Evolutionary conservation across 169 alveolate species (phyloP), one percentile per base, ranked within the genome.

Genomic region (Cryptosporidium felis): DNA sequence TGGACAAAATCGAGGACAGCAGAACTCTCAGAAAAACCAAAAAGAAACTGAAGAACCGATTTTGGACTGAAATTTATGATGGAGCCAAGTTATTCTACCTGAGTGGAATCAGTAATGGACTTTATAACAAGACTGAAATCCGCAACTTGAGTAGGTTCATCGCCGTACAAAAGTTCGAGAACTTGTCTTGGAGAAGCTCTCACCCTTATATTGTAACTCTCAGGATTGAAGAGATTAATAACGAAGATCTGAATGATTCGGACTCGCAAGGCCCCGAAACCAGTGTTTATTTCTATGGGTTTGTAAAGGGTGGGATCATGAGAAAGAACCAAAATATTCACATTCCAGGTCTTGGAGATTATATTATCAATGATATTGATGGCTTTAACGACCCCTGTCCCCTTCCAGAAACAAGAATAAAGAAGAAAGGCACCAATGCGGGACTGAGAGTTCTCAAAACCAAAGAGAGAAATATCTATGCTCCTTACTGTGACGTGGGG

Each of bases 401-500:
- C 34, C 74, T 92, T 18, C 96, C 96, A 18, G 90, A 90, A 53
- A 90, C 92, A 80, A 42, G 79, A 82, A n/a, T 85, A 82, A 80
- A 82, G 80, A 92, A 93, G 89, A 66, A 92, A 40, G 89, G 89
- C 80, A 90, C 89, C 66, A 79, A 89, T 14, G 91, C 80, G 12
- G 89, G 81, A 51, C 79, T 89, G 80, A 94, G 99, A 82, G 91
- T 98, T 6, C 88, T 98, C 80, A 96, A 97, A 80, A 96, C 94
- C 67, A 96, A 95, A 65, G 99, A 98, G 80, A 96, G 96, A 89
- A 91, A 92, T 56, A 92, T 98, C 18, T 98, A 98, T 89, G 99
- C 99, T 0, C 99, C 99, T 0, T 96, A 94, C 88, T 94, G 98
- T 51, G 98, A 97, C 89, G 94, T 97, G 12, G 99, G 99, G n/a